Base-by-base conservation (phyloP, 192 early-diverging fungal species). In the Coemansia sp. region DNA sequence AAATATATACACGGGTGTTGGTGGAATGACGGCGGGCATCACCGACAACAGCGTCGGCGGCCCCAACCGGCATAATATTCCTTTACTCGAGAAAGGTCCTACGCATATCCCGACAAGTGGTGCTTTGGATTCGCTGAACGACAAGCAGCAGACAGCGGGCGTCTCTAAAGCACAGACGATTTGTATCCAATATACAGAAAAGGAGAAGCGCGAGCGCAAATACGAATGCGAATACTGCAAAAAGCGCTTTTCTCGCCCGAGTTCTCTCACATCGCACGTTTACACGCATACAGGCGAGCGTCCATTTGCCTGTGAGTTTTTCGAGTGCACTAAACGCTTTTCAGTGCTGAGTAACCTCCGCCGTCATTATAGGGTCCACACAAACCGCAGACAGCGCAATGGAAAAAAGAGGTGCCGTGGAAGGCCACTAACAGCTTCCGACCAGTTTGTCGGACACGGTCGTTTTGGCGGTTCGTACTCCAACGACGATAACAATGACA, bases 281-380 rank as follows among this genome's bases (percentile, higher is more conserved):
- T 87, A 89, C 71, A 86, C 88, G 0, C 88, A 89, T 51, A 89
- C 88, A 8, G 88, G 88, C 4, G 87, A 89, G 51, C 77, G 80
- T 11, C 88, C 88, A 20, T 89, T 84, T 63, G 85, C 78, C 30
- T 89, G 88, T 53, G 75, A 83, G 21, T 68, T 67, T 41, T 67
- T 71, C 4, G 73, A 65, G 11, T 93, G 92, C 61, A 88, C 86
- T 18, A 86, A 89, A 59, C 85, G 87, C 57, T 93, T 93, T 71
- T 90, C 89, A 12, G 92, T 93, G 21, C 87, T 88, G 53, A 91
- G 90, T 62, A 93, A 93, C 44, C 88, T 92, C 69, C 85, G 92
- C 18, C 86, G 92, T 20, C 92, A 93, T 78, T 60, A 68, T 44
- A 66, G 72, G 16, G 79, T 81, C 20, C 79, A 81, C 24, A 53